Percentiles rank a stretch among this genome's conserved stretches.
phyloP scores from a whole-genome alignment of 306 rosid species.

The Fagus sylvatica region DNA sequence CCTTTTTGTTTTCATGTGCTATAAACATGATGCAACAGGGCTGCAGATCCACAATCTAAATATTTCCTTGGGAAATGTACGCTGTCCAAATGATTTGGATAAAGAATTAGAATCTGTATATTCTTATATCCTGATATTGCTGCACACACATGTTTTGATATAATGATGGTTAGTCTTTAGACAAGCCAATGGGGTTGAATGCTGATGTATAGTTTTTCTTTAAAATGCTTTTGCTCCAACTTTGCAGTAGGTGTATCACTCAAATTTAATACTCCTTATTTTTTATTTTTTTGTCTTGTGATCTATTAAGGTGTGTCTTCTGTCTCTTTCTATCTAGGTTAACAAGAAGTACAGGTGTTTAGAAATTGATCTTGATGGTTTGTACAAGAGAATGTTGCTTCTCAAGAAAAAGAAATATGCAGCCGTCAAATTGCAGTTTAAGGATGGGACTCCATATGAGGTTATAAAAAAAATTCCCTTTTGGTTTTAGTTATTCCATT shows the following conservation, averaged over 20 bases:
- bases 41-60: background rate
- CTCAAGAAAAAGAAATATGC: slow-evolving; percentile 97
- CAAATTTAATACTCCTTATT: slow-evolving; percentile 4
- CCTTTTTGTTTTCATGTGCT: slow-evolving; percentile 1
- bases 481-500: slow-evolving; percentile 10
- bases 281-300: slow-evolving; percentile 11
- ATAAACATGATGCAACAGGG: slow-evolving; percentile 10
- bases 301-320: slow-evolving; percentile 19
- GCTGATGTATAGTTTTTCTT: too few relatives aligned
- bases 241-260: background rate
- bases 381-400: slow-evolving; percentile 97
- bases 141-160: too few relatives aligned
- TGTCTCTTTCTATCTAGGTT: slow-evolving; percentile 55
- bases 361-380: slow-evolving; percentile 95
- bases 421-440: slow-evolving; percentile 81
- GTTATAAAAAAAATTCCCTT: slow-evolving; percentile 32
- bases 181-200: too few relatives aligned
- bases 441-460: slow-evolving; percentile 74
- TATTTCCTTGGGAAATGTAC: background rate
- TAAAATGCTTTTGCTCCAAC: too few relatives aligned
- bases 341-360: slow-evolving; percentile 87
- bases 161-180: too few relatives aligned
- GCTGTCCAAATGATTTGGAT: background rate
- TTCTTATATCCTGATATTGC: too few relatives aligned
- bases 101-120: slow-evolving; percentile 11